Percentiles rank a stretch among this genome's conserved stretches.
Evolutionary conservation across 2,329 filamentous ascomycete genomes (phyloP).

Genomic region (Ascochyta fabae): DNA sequence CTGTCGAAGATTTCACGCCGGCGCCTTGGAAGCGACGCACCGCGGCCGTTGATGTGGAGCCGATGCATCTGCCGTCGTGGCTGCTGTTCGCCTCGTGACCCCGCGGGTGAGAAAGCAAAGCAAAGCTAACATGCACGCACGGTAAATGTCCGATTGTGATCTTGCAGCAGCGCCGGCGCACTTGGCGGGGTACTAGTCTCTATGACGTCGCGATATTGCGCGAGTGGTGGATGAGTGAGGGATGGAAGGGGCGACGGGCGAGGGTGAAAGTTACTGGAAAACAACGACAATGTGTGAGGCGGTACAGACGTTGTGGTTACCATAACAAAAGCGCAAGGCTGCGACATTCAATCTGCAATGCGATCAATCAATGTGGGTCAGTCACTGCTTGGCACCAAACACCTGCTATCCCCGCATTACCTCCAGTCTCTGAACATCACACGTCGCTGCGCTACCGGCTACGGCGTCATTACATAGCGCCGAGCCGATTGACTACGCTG

Average conservation of each 20-base stretch:
- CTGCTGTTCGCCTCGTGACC: background rate
- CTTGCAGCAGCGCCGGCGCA: too few relatives aligned
- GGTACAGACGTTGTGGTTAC: too few relatives aligned
- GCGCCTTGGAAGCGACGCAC: background rate
- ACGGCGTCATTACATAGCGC: slow-evolving; percentile 8
- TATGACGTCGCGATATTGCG: too few relatives aligned
- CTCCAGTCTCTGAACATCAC: slow-evolving; percentile 15
- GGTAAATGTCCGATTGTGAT: background rate
- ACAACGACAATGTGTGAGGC: too few relatives aligned
- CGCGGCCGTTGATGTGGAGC: slow-evolving; percentile 14
- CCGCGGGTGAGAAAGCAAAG: slow-evolving; percentile 1
- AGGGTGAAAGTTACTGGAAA: too few relatives aligned
- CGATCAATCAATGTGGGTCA: background rate
- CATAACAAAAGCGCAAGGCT: too few relatives aligned
- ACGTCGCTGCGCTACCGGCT: slow-evolving; percentile 11
- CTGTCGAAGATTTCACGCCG: background rate
- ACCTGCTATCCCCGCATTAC: slow-evolving; percentile 16
- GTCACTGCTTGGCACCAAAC: background rate
- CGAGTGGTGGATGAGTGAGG: too few relatives aligned
- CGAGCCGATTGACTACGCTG: background rate
- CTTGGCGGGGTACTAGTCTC: too few relatives aligned
- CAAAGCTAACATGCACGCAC: slow-evolving; percentile 1
- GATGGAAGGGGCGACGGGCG: too few relatives aligned
- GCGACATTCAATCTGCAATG: too few relatives aligned
- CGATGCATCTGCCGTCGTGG: slow-evolving; percentile 8